These are phyloP conservation scores for Rheum nobile DNA, from an alignment of 148 eudicot species.

Conservation along the genomic window DNA sequence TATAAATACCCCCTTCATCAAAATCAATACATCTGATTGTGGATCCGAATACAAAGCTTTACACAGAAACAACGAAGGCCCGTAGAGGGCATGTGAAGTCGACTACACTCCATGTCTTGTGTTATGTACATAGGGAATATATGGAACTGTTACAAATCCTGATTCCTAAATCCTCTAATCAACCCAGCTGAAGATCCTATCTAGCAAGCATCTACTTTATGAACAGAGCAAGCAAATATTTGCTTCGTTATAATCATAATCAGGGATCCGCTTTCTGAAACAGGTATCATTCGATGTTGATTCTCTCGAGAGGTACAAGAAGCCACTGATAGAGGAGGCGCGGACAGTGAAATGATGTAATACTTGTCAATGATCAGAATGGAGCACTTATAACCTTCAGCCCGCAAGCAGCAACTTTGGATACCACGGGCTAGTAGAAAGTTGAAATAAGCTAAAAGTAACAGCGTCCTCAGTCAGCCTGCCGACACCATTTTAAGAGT, in stretches of 20 bases:
- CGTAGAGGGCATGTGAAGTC: too few relatives aligned
- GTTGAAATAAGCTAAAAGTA: background rate
- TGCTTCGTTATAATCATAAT: background rate
- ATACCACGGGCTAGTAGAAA: background rate
- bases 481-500: background rate
- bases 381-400: background rate
- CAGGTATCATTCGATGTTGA: background rate
- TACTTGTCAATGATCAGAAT: background rate
- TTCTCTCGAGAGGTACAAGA: background rate
- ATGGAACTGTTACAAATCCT: background rate
- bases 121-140: background rate
- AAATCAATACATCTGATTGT: background rate
- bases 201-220: background rate
- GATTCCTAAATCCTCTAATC: background rate
- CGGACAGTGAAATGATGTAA: background rate
- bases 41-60: background rate
- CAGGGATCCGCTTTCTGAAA: background rate
- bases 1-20: background rate
- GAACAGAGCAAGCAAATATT: background rate
- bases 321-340: background rate
- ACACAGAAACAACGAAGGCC: background rate
- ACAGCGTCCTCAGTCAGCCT: background rate
- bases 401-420: background rate
- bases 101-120: background rate
- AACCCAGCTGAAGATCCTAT: background rate